Conservation (phyloP, 108 stramenopile genomes). For the Cyclotella baltica region DNA sequence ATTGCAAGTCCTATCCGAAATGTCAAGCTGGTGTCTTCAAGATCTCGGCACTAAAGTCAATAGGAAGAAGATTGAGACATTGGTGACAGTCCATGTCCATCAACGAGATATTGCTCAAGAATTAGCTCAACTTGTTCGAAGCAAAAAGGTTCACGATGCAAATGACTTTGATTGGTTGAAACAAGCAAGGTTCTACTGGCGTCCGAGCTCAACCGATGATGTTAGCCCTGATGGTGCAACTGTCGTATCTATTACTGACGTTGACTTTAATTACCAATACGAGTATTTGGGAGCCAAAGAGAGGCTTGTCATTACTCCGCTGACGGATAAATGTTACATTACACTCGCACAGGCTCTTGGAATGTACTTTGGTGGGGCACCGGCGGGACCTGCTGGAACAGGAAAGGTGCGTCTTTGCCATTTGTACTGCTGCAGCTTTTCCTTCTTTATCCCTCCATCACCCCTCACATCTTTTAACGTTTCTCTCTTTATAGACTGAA, state of each 20-base stretch:
- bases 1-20: conserved; percentile 69
- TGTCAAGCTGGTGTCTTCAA: conserved; percentile 92
- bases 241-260: conserved; percentile 88
- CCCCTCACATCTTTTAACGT: not conserved
- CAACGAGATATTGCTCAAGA: conserved; percentile 90
- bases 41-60: conserved; percentile 87
- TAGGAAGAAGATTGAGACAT: conserved; percentile 90
- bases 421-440: not conserved
- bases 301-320: conserved; percentile 91
- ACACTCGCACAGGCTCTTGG: conserved; percentile 93
- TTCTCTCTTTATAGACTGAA: conserved; percentile 49
- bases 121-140: conserved; percentile 62
- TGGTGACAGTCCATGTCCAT: conserved; percentile 94
- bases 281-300: conserved; percentile 95
- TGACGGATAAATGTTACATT: conserved; percentile 94
- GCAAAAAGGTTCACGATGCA: conserved; percentile 81
- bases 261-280: conserved; percentile 93
- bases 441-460: not conserved
- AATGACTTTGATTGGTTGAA: conserved; percentile 96
- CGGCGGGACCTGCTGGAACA: conserved; percentile 93
- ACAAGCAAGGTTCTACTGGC: conserved; percentile 93
- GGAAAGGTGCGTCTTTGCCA: conserved; percentile 62
- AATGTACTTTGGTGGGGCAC: conserved; percentile 95
- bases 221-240: conserved; percentile 80
- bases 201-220: conserved; percentile 79